Conservation (phyloP, 1,284 basidiomycete genomes). For the Papiliotrema laurentii region DNA sequence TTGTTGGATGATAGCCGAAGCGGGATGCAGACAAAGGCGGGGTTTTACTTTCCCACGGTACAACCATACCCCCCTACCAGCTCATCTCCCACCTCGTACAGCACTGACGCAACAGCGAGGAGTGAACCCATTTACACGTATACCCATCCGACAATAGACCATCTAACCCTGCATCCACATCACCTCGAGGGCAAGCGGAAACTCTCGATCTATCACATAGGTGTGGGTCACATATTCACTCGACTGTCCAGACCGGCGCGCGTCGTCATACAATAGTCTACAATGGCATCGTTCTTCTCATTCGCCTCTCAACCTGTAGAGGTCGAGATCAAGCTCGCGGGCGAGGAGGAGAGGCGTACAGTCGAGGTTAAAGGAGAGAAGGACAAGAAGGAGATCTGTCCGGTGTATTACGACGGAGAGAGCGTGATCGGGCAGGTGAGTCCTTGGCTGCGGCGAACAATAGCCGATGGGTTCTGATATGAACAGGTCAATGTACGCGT, state of each 20-base stretch:
- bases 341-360: constrained; percentile 78
- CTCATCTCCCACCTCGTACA: not conserved
- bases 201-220: too few species aligned
- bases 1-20: too few species aligned
- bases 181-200: too few species aligned
- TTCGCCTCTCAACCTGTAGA: constrained; percentile 81
- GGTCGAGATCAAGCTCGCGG: constrained; percentile 80
- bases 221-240: too few species aligned
- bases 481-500: constrained; percentile 86
- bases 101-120: not conserved
- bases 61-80: not conserved
- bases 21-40: too few species aligned
- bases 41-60: not conserved
- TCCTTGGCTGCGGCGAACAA: constrained; percentile 10
- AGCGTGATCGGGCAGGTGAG: constrained; percentile 77
- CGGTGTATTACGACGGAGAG: constrained; percentile 95
- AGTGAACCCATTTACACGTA: not conserved
- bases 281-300: constrained; percentile 79
- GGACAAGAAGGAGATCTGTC: constrained; percentile 74
- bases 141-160: not conserved
- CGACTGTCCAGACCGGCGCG: too few species aligned
- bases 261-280: too few species aligned
- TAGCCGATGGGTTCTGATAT: not conserved
- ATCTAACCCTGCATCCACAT: not conserved
- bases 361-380: constrained; percentile 64